Base-by-base conservation (phyloP, 169 alveolate species). In the Cystoisospora suis region DNA sequence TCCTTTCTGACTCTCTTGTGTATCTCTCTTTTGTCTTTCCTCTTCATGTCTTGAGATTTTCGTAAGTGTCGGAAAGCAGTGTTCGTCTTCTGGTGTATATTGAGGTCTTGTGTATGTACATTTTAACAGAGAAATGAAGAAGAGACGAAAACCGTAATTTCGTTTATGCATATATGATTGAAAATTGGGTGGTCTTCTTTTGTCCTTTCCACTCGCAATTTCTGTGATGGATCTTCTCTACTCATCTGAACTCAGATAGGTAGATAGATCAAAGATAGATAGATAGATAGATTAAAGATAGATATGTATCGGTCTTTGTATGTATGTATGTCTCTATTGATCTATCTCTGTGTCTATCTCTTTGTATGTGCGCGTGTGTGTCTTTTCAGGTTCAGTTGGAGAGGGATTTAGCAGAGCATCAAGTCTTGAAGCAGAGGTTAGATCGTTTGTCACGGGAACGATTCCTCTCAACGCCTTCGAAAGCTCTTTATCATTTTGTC, bases 401-500 rank as follows among this genome's bases (percentile, higher is more conserved):
- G 83, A 72, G 32, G 20, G 58, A 36, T 15, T 40, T 72, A 53
- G 83, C 83, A 27, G 83, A 72, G 56, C 32, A 72, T 38, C 56
- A 72, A 17, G 58, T 72, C 15, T 38, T 72, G 53, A 72, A 72
- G 56, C 46, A 72, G 83, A 34, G 20, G 58, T 34, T 72, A 34
- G 83, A 40, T 6, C 15, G 32, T 17, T n/a, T 38, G 58, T 72
- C 83, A 5, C 83, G 83, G 36, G 56, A 38, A 53, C 42, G 42
- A 17, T 72, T 72, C 20, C 42, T 72, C 58, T 72, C 83, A 17
- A 38, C 53, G 83, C 53, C 83, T n/a, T 6, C 83, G 36, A 53
- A 72, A 53, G 15, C 46, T 1, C 83, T 72, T 2, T 29, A 12
- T n/a, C 77, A 44, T 0, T 65, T 65, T 65, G 23, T 65, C 77